A percentile compares a stretch with the other conserved stretches of the same genome.
Conservation (phyloP, 2,329 filamentous ascomycete species). For the Fusarium longipes region DNA sequence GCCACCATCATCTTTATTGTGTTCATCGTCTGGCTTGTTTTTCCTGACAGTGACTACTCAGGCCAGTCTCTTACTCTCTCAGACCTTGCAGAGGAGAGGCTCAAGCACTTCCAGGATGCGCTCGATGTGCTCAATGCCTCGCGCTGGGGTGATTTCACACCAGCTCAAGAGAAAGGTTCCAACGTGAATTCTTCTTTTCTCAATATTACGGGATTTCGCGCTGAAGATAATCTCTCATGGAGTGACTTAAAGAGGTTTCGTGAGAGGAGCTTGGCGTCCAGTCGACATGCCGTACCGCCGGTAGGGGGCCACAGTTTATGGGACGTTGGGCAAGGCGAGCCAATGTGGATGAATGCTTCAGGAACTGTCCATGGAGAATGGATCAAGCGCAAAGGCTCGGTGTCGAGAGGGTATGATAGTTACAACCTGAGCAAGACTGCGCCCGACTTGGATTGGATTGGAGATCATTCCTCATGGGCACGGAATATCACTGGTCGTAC, state of each 20-base stretch:
- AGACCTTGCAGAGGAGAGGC: conserved; percentile 56
- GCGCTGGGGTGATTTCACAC: conserved; percentile 70
- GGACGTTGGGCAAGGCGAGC: conserved; percentile 53
- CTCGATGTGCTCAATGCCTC: conserved; percentile 66
- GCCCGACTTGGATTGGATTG: conserved; percentile 74
- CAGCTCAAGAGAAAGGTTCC: conserved; percentile 48
- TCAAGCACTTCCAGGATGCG: conserved; percentile 63
- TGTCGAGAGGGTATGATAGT: conserved; percentile 58
- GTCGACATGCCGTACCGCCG: conserved; percentile 61
- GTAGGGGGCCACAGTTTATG: conserved; percentile 56
- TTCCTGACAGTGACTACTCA: conserved; percentile 52
- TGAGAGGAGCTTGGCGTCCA: conserved; percentile 71
- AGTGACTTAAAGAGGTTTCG: conserved; percentile 75
- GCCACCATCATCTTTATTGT: conserved; percentile 48
- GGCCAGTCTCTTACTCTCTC: conserved; percentile 50
- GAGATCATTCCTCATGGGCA: conserved; percentile 70
- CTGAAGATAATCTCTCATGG: conserved; percentile 83
- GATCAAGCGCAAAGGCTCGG: conserved; percentile 67
- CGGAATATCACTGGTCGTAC: conserved; percentile 82
- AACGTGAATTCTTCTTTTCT: conserved; percentile 62
- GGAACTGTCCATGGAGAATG: conserved; percentile 82
- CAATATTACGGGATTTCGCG: conserved; percentile 81
- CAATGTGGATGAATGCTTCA: conserved; percentile 81
- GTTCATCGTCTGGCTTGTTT: conserved; percentile 55
- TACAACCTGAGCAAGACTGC: conserved; percentile 74